Evolutionary conservation across 768 basidiomycete genomes (phyloP).

Genomic region (Pseudohyphozyma bogoriensis): DNA sequence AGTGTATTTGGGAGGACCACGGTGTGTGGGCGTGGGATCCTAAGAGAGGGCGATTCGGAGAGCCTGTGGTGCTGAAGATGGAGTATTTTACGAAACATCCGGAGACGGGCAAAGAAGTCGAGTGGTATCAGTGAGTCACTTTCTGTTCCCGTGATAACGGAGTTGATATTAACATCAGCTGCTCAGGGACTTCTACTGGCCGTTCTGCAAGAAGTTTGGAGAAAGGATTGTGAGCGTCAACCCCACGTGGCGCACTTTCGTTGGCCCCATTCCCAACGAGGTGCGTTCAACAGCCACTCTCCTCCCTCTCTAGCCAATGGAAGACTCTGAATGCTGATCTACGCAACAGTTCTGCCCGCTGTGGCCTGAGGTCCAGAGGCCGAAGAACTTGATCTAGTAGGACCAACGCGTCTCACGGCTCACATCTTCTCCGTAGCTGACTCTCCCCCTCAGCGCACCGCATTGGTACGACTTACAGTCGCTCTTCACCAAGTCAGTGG

Average conservation of each 20-base stretch:
- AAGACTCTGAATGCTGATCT: neutral
- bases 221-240: conserved; percentile 46
- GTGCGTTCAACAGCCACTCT: conserved; percentile 38
- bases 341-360: conserved; percentile 56
- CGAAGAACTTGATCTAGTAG: conserved; percentile 58
- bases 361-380: conserved; percentile 58
- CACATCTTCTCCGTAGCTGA: too few relatives aligned
- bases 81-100: conserved; percentile 74
- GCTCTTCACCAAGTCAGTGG: conserved; percentile 70
- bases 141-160: neutral
- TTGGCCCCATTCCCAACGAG: conserved; percentile 90
- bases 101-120: conserved; percentile 55
- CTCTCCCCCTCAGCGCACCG: too few relatives aligned
- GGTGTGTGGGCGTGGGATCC: conserved; percentile 86
- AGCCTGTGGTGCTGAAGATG: conserved; percentile 66
- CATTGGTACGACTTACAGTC: conserved; percentile 89
- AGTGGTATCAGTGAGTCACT: conserved; percentile 55
- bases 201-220: conserved; percentile 61
- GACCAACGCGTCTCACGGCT: too few relatives aligned
- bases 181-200: conserved; percentile 60
- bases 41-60: conserved; percentile 51
- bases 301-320: neutral
- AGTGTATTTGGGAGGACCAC: conserved; percentile 82
- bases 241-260: conserved; percentile 52
- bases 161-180: too few relatives aligned